Conservation (phyloP, 345 rosid species). For the Kandelia obovata region DNA sequence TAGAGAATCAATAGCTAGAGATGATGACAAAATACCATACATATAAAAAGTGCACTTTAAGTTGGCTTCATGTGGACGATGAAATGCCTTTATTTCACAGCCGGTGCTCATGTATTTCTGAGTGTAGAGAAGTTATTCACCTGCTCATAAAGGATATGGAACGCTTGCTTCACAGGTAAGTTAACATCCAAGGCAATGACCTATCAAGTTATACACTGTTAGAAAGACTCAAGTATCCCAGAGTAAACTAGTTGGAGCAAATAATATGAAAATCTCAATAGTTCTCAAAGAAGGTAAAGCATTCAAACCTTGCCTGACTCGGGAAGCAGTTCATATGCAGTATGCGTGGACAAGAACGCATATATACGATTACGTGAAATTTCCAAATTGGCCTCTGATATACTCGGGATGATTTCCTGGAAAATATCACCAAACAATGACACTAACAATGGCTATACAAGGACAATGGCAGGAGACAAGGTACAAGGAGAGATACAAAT, state of each 20-base stretch:
- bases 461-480: neutral
- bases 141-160: constrained; percentile 95
- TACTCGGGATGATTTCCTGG: constrained; percentile 46
- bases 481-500: constrained; percentile 9
- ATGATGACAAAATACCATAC: neutral
- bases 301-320: constrained; percentile 41
- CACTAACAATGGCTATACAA: constrained; percentile 1
- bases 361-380: constrained; percentile 68
- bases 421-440: constrained; percentile 24
- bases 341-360: constrained; percentile 29
- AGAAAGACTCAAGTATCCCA: neutral
- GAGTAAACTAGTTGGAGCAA: neutral
- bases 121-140: constrained; percentile 32
- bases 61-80: neutral
- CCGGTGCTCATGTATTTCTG: neutral
- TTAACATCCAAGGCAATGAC: constrained; percentile 89
- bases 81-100: neutral
- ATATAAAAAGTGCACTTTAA: neutral
- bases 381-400: constrained; percentile 64
- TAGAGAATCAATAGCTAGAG: neutral
- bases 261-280: constrained; percentile 15
- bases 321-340: constrained; percentile 36
- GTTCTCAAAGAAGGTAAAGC: constrained; percentile 16
- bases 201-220: constrained; percentile 34
- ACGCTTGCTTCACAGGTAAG: constrained; percentile 97